Conservation (phyloP, 495 filamentous ascomycete genomes). For the Tricharina praecox region DNA sequence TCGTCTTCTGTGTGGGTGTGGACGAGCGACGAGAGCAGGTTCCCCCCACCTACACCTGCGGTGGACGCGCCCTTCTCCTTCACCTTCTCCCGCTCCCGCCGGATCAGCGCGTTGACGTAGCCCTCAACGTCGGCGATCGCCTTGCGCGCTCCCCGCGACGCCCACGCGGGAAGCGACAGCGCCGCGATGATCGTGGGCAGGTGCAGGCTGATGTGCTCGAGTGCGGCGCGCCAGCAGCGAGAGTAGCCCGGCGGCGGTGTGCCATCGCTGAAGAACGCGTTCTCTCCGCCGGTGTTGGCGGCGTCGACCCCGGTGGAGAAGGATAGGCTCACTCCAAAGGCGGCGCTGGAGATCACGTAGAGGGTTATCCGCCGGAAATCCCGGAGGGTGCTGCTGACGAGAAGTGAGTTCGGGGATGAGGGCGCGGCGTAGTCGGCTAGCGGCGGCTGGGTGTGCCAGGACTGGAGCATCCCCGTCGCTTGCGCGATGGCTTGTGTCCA, state of each 20-base stretch:
- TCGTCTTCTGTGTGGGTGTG: background rate
- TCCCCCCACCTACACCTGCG: too few relatives aligned
- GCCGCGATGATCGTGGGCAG: background rate
- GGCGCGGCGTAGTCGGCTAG: background rate
- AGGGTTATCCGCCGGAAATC: slow-evolving; percentile 5
- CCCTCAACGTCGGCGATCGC: background rate
- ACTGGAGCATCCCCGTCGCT: slow-evolving; percentile 27
- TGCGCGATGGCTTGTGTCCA: slow-evolving; percentile 31
- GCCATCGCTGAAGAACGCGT: background rate
- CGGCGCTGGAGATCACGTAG: slow-evolving; percentile 9
- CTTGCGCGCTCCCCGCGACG: background rate
- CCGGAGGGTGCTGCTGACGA: background rate
- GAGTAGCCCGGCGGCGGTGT: background rate
- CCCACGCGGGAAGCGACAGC: background rate
- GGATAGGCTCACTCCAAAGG: slow-evolving; percentile 9
- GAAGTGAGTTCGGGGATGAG: background rate
- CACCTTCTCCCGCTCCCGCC: background rate
- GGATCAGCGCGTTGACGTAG: background rate
- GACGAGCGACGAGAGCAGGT: background rate
- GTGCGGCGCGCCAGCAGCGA: background rate
- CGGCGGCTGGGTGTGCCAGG: background rate
- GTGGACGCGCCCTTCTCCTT: background rate
- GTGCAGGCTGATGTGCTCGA: background rate
- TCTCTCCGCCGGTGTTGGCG: background rate
- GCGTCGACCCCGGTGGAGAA: background rate